A percentile compares a stretch with the other conserved stretches of the same genome.
Conservation (phyloP, 2,329 filamentous ascomycete species). For the Fonsecaea erecta region DNA sequence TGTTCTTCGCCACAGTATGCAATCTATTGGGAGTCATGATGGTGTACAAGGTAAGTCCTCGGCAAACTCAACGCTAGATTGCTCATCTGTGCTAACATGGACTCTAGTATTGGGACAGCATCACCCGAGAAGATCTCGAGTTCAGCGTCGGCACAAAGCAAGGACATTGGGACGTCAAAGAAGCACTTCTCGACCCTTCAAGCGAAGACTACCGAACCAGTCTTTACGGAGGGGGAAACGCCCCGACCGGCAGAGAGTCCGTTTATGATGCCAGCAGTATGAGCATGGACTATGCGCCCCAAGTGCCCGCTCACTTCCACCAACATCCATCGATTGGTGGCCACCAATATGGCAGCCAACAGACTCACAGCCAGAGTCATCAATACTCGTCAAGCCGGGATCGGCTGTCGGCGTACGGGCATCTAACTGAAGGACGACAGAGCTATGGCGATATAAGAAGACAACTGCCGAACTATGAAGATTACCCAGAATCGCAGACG, state of each 20-base stretch:
- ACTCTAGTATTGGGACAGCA: slow-evolving; percentile 93
- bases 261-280: slow-evolving; percentile 65
- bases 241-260: slow-evolving; percentile 56
- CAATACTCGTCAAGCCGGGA: slow-evolving; percentile 25
- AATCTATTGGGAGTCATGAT: slow-evolving; percentile 98
- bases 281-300: slow-evolving; percentile 32
- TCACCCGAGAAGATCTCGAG: slow-evolving; percentile 96
- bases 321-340: slow-evolving; percentile 14
- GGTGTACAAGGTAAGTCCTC: slow-evolving; percentile 85
- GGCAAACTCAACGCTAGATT: not conserved
- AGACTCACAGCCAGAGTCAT: slow-evolving; percentile 9
- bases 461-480: slow-evolving; percentile 29
- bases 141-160: slow-evolving; percentile 94
- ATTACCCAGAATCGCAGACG: slow-evolving; percentile 27
- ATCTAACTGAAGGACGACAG: slow-evolving; percentile 23
- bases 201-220: slow-evolving; percentile 65
- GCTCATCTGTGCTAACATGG: slow-evolving; percentile 40
- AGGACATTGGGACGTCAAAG: slow-evolving; percentile 99
- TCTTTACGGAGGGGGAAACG: slow-evolving; percentile 21
- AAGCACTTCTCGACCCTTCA: slow-evolving; percentile 70
- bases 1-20: slow-evolving; percentile 93
- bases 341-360: slow-evolving; percentile 7
- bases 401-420: slow-evolving; percentile 25
- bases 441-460: slow-evolving; percentile 34
- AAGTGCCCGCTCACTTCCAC: slow-evolving; percentile 16